Conservation (phyloP, 352 stramenopile genomes). For the Phytopythium ostracodes region DNA sequence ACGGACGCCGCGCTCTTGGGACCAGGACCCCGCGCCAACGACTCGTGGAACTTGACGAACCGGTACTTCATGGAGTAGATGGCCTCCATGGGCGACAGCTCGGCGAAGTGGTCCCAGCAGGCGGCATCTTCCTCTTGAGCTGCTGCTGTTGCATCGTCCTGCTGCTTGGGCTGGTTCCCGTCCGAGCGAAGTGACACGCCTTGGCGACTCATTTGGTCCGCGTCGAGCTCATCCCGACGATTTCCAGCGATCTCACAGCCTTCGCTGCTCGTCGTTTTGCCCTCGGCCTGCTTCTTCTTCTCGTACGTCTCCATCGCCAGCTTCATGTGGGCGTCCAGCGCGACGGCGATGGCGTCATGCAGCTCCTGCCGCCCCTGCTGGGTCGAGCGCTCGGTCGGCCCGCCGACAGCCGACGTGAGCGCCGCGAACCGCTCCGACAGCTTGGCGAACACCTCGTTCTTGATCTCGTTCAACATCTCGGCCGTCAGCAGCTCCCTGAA, state of each 20-base stretch:
- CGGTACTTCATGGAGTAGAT: slow-evolving; percentile 45
- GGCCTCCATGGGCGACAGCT: slow-evolving; percentile 40
- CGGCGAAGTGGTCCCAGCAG: slow-evolving; percentile 39
- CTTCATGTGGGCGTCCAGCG: slow-evolving; percentile 50
- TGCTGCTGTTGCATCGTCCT: not conserved
- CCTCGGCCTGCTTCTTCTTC: slow-evolving; percentile 12
- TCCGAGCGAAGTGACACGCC: slow-evolving; percentile 1
- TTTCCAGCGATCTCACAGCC: not conserved
- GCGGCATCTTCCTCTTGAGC: slow-evolving; percentile 19
- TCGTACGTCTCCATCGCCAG: slow-evolving; percentile 22
- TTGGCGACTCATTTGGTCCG: not conserved
- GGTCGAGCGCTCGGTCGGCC: slow-evolving; percentile 2
- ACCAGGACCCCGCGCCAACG: slow-evolving; percentile 11
- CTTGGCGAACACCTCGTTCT: slow-evolving; percentile 56
- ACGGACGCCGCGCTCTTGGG: slow-evolving; percentile 12
- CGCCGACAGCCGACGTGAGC: slow-evolving; percentile 1
- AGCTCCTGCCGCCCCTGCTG: slow-evolving; percentile 25
- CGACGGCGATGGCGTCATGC: slow-evolving; percentile 43
- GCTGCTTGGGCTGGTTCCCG: not conserved
- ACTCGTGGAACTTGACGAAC: slow-evolving; percentile 28
- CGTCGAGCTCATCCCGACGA: slow-evolving; percentile 3
- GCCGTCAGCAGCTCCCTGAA: slow-evolving; percentile 51
- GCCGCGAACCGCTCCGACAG: slow-evolving; percentile 34
- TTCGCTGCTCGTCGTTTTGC: not conserved
- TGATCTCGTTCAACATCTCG: slow-evolving; percentile 52